Evolutionary conservation across 768 basidiomycete species (phyloP).

Genomic region (Hericium erinaceus): DNA sequence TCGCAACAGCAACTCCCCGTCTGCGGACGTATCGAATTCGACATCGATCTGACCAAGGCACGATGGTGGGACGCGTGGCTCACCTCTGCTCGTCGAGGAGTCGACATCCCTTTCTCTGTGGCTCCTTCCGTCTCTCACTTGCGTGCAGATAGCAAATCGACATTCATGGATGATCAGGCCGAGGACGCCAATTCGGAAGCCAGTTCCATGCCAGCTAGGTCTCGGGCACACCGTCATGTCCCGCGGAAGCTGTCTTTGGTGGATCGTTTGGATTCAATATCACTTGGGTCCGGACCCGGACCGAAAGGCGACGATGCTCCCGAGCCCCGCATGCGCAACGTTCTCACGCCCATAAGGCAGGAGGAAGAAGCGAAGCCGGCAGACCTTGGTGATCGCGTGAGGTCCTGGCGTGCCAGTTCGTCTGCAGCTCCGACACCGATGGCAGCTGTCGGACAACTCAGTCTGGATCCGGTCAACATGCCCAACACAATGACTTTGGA

Average conservation of each 20-base stretch:
- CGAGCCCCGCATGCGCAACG: constrained; percentile 18
- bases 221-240: constrained; percentile 36
- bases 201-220: constrained; percentile 10
- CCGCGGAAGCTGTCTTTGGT: constrained; percentile 64
- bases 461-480: constrained; percentile 42
- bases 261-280: constrained; percentile 46
- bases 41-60: constrained; percentile 68
- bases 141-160: constrained; percentile 46
- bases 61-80: constrained; percentile 75
- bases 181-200: constrained; percentile 26
- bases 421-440: constrained; percentile 39
- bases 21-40: constrained; percentile 77
- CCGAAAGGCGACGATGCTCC: background rate
- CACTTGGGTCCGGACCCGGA: constrained; percentile 23
- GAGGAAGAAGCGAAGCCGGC: constrained; percentile 46
- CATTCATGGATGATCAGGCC: constrained; percentile 30
- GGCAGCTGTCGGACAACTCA: constrained; percentile 38
- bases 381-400: constrained; percentile 49
- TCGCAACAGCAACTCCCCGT: constrained; percentile 41
- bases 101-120: constrained; percentile 32
- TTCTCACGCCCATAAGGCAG: constrained; percentile 54
- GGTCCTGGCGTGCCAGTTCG: constrained; percentile 58
- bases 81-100: constrained; percentile 30
- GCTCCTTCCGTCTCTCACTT: constrained; percentile 41
- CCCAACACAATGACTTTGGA: constrained; percentile 32